Conservation (phyloP, 2,329 filamentous ascomycete species). For the Thelonectria rubi region DNA sequence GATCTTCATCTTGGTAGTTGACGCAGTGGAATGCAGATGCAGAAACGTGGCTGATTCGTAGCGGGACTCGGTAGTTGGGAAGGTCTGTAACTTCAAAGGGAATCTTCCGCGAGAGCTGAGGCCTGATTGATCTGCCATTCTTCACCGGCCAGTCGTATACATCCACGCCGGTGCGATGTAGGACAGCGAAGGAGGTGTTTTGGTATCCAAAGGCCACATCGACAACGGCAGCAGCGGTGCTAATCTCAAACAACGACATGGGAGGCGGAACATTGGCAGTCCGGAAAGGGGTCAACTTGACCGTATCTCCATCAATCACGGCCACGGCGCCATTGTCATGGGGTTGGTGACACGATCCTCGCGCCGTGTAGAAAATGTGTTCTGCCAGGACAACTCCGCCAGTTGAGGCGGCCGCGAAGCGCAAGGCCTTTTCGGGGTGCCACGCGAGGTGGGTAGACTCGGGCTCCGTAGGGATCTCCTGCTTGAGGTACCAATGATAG, state of each 20-base stretch:
- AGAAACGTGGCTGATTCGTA: slow-evolving; percentile 47
- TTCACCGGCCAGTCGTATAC: slow-evolving; percentile 75
- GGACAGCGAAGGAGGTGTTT: slow-evolving; percentile 73
- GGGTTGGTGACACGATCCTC: slow-evolving; percentile 75
- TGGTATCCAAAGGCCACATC: slow-evolving; percentile 78
- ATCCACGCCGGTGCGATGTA: slow-evolving; percentile 73
- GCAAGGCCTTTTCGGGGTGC: slow-evolving; percentile 87
- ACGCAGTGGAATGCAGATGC: slow-evolving; percentile 45
- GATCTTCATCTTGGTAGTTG: slow-evolving; percentile 41
- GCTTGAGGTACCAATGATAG: slow-evolving; percentile 98
- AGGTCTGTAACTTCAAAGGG: slow-evolving; percentile 48
- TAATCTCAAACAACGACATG: slow-evolving; percentile 84
- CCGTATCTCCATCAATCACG: slow-evolving; percentile 80
- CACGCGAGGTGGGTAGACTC: slow-evolving; percentile 62
- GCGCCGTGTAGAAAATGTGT: slow-evolving; percentile 72
- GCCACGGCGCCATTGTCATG: slow-evolving; percentile 81
- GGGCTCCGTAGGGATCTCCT: slow-evolving; percentile 70
- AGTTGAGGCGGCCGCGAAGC: slow-evolving; percentile 66
- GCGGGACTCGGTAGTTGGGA: slow-evolving; percentile 39
- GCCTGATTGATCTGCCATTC: slow-evolving; percentile 58
- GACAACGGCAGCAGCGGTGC: slow-evolving; percentile 67
- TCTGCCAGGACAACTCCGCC: slow-evolving; percentile 67
- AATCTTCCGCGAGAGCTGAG: slow-evolving; percentile 52
- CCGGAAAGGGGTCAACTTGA: slow-evolving; percentile 88
- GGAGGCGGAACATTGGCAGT: slow-evolving; percentile 89